A percentile compares a stretch with the other conserved stretches of the same genome.
Conservation (phyloP, 768 basidiomycete genomes). For the Filobasidium floriforme region DNA sequence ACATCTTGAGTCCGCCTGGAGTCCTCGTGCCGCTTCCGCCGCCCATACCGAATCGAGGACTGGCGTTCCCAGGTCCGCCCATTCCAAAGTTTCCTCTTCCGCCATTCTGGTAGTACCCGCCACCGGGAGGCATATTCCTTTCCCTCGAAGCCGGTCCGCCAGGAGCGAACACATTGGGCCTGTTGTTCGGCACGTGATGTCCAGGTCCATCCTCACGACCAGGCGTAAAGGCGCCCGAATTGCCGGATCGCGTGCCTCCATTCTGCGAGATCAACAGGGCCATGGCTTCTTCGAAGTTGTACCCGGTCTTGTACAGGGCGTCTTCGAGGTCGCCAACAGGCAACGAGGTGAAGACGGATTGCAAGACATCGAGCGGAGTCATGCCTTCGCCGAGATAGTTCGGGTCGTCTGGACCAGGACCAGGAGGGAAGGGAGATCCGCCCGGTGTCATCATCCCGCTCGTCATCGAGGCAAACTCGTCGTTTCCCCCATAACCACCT, state of each 20-base stretch:
- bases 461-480: background rate
- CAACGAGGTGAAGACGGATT: slow-evolving; percentile 83
- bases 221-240: slow-evolving; percentile 17
- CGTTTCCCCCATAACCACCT: slow-evolving; percentile 17
- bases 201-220: background rate
- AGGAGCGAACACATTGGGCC: slow-evolving; percentile 6
- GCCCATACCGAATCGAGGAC: slow-evolving; percentile 34
- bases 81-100: slow-evolving; percentile 31
- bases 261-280: slow-evolving; percentile 71
- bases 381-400: slow-evolving; percentile 54
- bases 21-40: slow-evolving; percentile 23
- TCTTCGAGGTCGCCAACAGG: slow-evolving; percentile 89
- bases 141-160: slow-evolving; percentile 5
- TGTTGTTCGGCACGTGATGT: background rate
- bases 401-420: slow-evolving; percentile 22
- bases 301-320: slow-evolving; percentile 74
- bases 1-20: slow-evolving; percentile 53
- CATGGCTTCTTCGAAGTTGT: slow-evolving; percentile 94
- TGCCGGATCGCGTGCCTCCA: slow-evolving; percentile 48
- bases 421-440: slow-evolving; percentile 14
- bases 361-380: slow-evolving; percentile 94
- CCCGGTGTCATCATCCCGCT: slow-evolving; percentile 19
- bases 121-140: slow-evolving; percentile 6
- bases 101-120: slow-evolving; percentile 39
- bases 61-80: slow-evolving; percentile 33